Base-by-base conservation (phyloP, 768 basidiomycete genomes). In the Leccinum rimulosum region DNA sequence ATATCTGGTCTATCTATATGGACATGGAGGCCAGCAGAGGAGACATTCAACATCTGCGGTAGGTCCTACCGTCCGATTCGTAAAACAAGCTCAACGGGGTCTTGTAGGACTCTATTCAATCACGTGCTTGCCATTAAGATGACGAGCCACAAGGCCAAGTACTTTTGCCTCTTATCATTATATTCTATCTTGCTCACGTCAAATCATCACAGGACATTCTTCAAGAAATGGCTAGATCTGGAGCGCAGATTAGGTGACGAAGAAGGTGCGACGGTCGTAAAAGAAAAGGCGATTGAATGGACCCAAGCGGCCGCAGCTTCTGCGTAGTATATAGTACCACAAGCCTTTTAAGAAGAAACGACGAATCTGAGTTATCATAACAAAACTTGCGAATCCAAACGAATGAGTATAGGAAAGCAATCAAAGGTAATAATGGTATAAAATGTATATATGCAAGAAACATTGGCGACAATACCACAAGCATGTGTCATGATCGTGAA, bases 141-240 rank as follows among this genome's bases (percentile, higher is more conserved):
- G 82, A 96, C 94, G 12, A 91, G 87, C 68, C 91, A 94, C 71
- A 96, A 95, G 76, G 95, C 95, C 22, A 98, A 97, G 93, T 95
- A 69, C 68, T 87, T n/a, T 45, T 81, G n/a, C 7, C 25, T 56
- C 30, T 4, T 36, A 49, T 31, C 27, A n/a, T 6, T 22, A 7
- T n/a, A 33, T 19, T 3, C 4, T 22, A 17, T 19, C 15, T 14
- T 27, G 31, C 60, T 66, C 55, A 66, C 33, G 55, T 64, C 11
- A 11, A 64, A 64, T 57, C 59, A 53, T 58, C 25, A 58, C 30
- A 95, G 93, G 75, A 84, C 88, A 30, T 88, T 98, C 74, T 98
- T 99, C 84, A 99, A 99, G 76, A 98, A 98, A 73, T 97, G 95
- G 93, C 79, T 98, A 33, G 87, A 87, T 59, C 74, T 97, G 40